Evolutionary conservation across 2,329 filamentous ascomycete species (phyloP).

Genomic region (Penicillium sp.): DNA sequence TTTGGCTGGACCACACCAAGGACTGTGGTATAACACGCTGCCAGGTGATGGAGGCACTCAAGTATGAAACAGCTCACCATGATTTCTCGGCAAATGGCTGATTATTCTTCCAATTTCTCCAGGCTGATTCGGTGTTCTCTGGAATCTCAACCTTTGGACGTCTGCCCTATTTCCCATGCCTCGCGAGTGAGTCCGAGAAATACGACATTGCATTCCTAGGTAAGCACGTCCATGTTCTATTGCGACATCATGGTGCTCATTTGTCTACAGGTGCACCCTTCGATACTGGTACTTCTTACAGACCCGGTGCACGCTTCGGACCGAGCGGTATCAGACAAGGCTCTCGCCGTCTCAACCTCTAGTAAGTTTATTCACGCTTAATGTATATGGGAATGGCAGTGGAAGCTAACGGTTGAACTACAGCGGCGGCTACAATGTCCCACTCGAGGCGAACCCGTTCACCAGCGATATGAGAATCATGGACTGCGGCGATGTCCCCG

Average conservation of each 20-base stretch:
- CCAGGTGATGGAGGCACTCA: constrained; percentile 82
- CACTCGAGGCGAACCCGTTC: constrained; percentile 73
- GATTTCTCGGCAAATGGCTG: background rate
- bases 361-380: constrained; percentile 53
- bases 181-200: constrained; percentile 63
- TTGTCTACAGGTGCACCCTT: constrained; percentile 65
- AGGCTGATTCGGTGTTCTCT: constrained; percentile 85
- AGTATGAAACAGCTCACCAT: constrained; percentile 45
- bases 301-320: constrained; percentile 77
- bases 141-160: constrained; percentile 83
- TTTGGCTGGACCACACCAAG: constrained; percentile 64
- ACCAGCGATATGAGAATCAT: constrained; percentile 73
- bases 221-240: constrained; percentile 32
- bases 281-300: constrained; percentile 80
- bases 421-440: constrained; percentile 84
- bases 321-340: constrained; percentile 82
- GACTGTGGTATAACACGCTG: constrained; percentile 76
- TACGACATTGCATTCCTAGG: constrained; percentile 86
- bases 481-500: constrained; percentile 79
- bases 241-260: background rate
- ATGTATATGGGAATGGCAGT: constrained; percentile 17
- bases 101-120: background rate
- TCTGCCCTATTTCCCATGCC: constrained; percentile 70
- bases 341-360: constrained; percentile 78
- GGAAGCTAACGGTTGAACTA: background rate